Evolutionary conservation across 1,139 yeast species (phyloP).

Genomic region (Hyphopichia khmerensis): DNA sequence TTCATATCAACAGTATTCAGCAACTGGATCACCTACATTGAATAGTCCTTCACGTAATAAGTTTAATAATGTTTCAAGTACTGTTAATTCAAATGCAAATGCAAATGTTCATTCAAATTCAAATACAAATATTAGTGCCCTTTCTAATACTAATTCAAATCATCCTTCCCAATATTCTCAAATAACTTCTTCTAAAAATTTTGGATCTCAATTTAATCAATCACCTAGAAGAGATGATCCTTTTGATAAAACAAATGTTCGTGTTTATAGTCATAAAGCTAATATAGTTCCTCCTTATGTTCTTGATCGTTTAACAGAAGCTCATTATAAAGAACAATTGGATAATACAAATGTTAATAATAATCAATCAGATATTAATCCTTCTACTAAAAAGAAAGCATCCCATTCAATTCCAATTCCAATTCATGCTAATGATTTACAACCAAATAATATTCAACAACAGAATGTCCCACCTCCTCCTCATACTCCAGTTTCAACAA

Average conservation of each 20-base stretch:
- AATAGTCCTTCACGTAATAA: constrained; percentile 1
- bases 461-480: neutral
- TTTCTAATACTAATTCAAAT: neutral
- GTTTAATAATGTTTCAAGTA: neutral
- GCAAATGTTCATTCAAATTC: neutral
- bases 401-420: neutral
- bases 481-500: neutral
- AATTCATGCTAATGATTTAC: too few species aligned
- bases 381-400: constrained; percentile 1
- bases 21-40: neutral
- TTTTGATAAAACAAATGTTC: constrained; percentile 26
- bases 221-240: constrained; percentile 13
- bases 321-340: constrained; percentile 39
- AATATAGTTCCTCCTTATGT: constrained; percentile 58
- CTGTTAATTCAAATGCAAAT: neutral
- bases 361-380: constrained; percentile 10
- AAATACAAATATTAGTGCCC: neutral
- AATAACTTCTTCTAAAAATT: neutral
- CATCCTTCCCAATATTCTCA: neutral
- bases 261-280: constrained; percentile 37
- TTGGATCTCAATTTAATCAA: neutral
- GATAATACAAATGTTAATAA: constrained; percentile 29
- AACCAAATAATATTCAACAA: neutral
- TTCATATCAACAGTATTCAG: neutral
- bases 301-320: constrained; percentile 51